Evolutionary conservation across 805 yeast species (phyloP).

Genomic region (Starmerella vitae): DNA sequence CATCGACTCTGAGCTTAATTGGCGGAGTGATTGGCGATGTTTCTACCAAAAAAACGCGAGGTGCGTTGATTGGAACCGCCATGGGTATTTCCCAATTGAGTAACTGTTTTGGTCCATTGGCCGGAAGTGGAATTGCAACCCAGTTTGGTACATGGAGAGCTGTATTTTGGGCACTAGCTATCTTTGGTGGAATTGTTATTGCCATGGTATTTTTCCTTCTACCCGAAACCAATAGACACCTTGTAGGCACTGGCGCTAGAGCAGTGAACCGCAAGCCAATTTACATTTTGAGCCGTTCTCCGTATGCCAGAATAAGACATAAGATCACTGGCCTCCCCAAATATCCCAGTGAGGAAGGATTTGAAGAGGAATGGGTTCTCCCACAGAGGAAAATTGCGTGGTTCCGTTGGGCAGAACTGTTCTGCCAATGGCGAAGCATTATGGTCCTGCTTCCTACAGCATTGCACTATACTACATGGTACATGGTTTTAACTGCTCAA

Average conservation of each 20-base stretch:
- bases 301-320: slow-evolving; percentile 18
- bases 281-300: slow-evolving; percentile 18
- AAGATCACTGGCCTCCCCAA: slow-evolving; percentile 20
- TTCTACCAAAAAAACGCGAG: slow-evolving; percentile 52
- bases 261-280: slow-evolving; percentile 10
- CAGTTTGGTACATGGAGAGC: slow-evolving; percentile 52
- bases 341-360: slow-evolving; percentile 13
- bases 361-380: slow-evolving; percentile 18
- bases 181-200: slow-evolving; percentile 40
- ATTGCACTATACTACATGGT: slow-evolving; percentile 56
- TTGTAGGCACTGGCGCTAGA: slow-evolving; percentile 65
- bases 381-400: slow-evolving; percentile 14
- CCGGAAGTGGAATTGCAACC: slow-evolving; percentile 40
- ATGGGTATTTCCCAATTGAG: slow-evolving; percentile 57
- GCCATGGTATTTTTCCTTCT: slow-evolving; percentile 30
- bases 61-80: slow-evolving; percentile 52
- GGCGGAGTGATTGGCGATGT: slow-evolving; percentile 66
- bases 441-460: slow-evolving; percentile 44
- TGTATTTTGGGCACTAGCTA: slow-evolving; percentile 48
- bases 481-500: slow-evolving; percentile 51
- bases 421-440: slow-evolving; percentile 35
- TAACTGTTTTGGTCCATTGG: slow-evolving; percentile 65
- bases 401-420: slow-evolving; percentile 31
- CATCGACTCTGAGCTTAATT: slow-evolving; percentile 59
- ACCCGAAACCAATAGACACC: slow-evolving; percentile 62